These are phyloP conservation scores for Trametopsis cervina DNA, from an alignment of 768 basidiomycete species.

Conservation along the genomic window DNA sequence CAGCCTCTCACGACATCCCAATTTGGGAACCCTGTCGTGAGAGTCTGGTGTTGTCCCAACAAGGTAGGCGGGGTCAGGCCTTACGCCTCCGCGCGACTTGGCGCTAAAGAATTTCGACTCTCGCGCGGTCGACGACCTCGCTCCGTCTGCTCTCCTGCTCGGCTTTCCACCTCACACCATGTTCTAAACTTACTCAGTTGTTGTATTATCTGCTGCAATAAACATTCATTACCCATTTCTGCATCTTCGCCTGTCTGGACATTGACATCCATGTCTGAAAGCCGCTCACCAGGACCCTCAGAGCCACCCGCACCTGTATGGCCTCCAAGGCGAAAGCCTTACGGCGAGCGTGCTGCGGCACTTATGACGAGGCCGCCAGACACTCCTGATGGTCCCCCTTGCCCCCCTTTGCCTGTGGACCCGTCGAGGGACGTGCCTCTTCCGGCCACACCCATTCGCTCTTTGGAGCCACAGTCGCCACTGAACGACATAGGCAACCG, in stretches of 20 bases:
- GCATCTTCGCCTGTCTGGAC: no score
- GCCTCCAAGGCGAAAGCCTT: neutral
- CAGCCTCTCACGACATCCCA: constrained; percentile 2
- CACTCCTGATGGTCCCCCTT: neutral
- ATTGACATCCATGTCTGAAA: neutral
- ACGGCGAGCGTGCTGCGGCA: neutral
- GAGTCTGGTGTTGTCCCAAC: constrained; percentile 1
- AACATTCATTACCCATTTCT: no score
- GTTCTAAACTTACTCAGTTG: neutral
- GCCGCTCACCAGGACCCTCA: neutral
- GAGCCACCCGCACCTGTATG: no score
- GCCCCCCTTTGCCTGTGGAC: no score
- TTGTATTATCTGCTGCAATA: no score
- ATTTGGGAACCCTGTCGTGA: constrained; percentile 2
- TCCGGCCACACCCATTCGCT: no score
- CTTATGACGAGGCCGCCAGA: neutral
- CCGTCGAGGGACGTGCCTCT: no score
- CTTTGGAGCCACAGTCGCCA: neutral
- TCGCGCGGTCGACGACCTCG: neutral
- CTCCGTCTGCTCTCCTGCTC: neutral
- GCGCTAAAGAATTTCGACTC: neutral
- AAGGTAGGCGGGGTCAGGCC: neutral
- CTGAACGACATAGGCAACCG: neutral
- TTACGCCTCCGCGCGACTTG: neutral
- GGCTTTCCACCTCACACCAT: neutral